Conservation (phyloP, 2,329 filamentous ascomycete species). For the Colletotrichum spinosum region DNA sequence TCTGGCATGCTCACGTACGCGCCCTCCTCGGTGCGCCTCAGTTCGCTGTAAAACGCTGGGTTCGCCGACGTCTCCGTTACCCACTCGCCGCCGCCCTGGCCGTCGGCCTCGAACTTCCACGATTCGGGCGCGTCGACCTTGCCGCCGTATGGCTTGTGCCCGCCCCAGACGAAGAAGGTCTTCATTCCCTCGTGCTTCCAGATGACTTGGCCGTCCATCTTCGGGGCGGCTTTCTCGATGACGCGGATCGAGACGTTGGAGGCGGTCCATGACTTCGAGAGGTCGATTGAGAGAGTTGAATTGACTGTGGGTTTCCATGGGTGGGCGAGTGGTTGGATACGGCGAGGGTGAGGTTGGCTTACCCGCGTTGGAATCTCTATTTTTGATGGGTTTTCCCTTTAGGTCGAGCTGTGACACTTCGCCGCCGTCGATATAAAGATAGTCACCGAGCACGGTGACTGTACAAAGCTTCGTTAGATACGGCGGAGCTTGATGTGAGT, state of each 20-base stretch:
- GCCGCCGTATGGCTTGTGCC: conserved; percentile 10
- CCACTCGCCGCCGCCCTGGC: conserved; percentile 32
- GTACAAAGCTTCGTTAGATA: not conserved
- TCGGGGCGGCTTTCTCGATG: conserved; percentile 14
- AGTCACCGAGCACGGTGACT: conserved; percentile 46
- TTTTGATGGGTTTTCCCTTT: not conserved
- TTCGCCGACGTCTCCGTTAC: conserved; percentile 20
- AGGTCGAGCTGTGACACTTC: conserved; percentile 42
- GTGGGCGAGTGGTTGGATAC: not conserved
- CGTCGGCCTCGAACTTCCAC: conserved; percentile 35
- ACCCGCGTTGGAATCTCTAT: conserved; percentile 23
- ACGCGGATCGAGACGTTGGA: conserved; percentile 16
- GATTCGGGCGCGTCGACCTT: conserved; percentile 4
- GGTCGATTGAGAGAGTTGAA: conserved; percentile 32
- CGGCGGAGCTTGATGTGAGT: too few species aligned
- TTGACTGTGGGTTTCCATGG: conserved; percentile 20
- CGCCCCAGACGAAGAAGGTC: conserved; percentile 36
- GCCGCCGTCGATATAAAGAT: conserved; percentile 53
- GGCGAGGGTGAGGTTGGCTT: not conserved
- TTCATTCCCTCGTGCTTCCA: conserved; percentile 11
- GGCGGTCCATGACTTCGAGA: conserved; percentile 30
- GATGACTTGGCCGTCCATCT: conserved; percentile 17
- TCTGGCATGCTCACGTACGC: conserved; percentile 20
- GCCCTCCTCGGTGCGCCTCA: conserved; percentile 10
- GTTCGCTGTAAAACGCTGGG: conserved; percentile 9